Conservation (phyloP, 2,329 filamentous ascomycete species). For the Alternaria ventricosa region DNA sequence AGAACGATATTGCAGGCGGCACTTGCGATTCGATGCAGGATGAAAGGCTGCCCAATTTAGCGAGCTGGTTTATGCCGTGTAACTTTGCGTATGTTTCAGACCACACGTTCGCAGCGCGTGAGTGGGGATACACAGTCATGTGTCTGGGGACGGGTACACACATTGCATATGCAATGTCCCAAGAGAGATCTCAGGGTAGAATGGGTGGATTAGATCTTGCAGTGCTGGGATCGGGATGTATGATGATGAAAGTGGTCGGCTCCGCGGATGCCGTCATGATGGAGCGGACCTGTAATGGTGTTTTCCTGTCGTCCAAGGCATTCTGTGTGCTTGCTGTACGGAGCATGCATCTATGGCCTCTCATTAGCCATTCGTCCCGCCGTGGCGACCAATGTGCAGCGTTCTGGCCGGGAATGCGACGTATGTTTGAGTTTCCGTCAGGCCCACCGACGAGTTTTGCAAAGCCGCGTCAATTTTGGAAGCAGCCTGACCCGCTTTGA, state of each 20-base stretch:
- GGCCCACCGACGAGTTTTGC: constrained; percentile 1
- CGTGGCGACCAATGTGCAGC: not conserved
- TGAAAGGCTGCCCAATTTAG: not conserved
- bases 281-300: not conserved
- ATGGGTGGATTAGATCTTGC: constrained; percentile 3
- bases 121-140: constrained; percentile 12
- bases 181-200: constrained; percentile 14
- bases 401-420: not conserved
- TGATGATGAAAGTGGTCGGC: constrained; percentile 1
- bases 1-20: constrained; percentile 9
- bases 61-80: constrained; percentile 7
- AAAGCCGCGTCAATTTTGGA: not conserved
- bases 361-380: not conserved
- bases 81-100: constrained; percentile 15
- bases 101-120: constrained; percentile 21
- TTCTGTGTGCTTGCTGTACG: not conserved
- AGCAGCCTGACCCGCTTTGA: not conserved
- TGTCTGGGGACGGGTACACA: constrained; percentile 16
- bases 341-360: not conserved
- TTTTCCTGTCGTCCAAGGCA: not conserved
- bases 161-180: constrained; percentile 21
- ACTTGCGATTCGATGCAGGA: constrained; percentile 1
- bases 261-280: not conserved
- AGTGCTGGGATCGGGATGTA: constrained; percentile 6
- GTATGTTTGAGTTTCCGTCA: not conserved